phyloP scores from a whole-genome alignment of 2,329 filamentous ascomycete species.

The Neofusicoccum kwambonambiense region DNA sequence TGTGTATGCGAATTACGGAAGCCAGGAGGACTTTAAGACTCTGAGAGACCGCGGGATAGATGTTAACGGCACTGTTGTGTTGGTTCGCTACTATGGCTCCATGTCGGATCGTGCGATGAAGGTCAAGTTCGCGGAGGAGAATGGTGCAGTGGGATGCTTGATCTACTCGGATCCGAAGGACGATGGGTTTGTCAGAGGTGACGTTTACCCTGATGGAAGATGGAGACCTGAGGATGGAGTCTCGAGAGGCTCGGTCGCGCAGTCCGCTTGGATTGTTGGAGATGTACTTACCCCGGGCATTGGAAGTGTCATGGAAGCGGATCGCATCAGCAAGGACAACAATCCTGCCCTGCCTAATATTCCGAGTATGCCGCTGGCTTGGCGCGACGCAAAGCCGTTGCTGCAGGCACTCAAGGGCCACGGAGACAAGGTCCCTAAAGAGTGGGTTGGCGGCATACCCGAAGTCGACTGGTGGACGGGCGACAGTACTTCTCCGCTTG shows the following conservation, averaged over 20 bases:
- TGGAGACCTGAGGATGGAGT: constrained; percentile 81
- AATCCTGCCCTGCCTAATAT: constrained; percentile 75
- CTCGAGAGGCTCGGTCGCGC: constrained; percentile 75
- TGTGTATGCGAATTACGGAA: constrained; percentile 91
- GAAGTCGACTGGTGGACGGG: constrained; percentile 84
- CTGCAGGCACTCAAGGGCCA: constrained; percentile 73
- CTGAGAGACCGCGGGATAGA: constrained; percentile 71
- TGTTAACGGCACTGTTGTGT: constrained; percentile 74
- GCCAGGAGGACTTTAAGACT: constrained; percentile 74
- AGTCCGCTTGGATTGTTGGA: constrained; percentile 80
- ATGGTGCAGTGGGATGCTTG: constrained; percentile 82
- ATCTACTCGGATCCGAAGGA: constrained; percentile 90
- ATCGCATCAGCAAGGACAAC: constrained; percentile 67
- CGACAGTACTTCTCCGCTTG: constrained; percentile 62
- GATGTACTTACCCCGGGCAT: constrained; percentile 91
- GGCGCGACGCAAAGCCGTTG: constrained; percentile 81
- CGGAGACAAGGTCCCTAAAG: constrained; percentile 65
- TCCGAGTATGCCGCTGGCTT: constrained; percentile 84
- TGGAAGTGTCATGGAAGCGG: constrained; percentile 66
- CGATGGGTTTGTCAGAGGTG: constrained; percentile 74
- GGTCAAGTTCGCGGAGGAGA: constrained; percentile 83
- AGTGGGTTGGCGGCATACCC: constrained; percentile 76
- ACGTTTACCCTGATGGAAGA: constrained; percentile 71
- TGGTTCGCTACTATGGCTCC: constrained; percentile 78
- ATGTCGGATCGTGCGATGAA: constrained; percentile 75